phyloP scores from a whole-genome alignment of 2,329 filamentous ascomycete species.

The Parastagonospora avenae region DNA sequence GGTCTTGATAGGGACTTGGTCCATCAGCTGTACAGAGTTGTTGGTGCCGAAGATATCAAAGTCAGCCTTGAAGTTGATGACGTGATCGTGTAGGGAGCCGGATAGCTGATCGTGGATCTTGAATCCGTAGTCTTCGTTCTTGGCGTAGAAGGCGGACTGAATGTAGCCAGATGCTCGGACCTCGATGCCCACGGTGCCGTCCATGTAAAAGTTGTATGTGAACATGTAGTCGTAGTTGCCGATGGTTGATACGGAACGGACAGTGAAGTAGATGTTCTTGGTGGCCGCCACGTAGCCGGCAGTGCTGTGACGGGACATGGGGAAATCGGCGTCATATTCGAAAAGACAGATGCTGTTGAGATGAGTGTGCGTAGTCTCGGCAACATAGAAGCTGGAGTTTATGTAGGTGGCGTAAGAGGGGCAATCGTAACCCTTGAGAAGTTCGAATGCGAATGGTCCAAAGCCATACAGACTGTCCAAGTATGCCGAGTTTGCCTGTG shows the following conservation, averaged over 20 bases:
- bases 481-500: slow-evolving; percentile 52
- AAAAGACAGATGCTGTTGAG: slow-evolving; percentile 57
- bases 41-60: slow-evolving; percentile 37
- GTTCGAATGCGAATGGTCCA: slow-evolving; percentile 47
- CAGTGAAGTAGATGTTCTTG: slow-evolving; percentile 19
- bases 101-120: slow-evolving; percentile 41
- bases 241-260: slow-evolving; percentile 35
- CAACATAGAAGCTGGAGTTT: slow-evolving; percentile 53
- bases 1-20: slow-evolving; percentile 3
- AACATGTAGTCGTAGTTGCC: slow-evolving; percentile 3
- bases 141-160: slow-evolving; percentile 13
- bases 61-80: slow-evolving; percentile 46
- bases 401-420: slow-evolving; percentile 57
- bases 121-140: slow-evolving; percentile 41
- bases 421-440: slow-evolving; percentile 58
- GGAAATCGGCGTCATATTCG: slow-evolving; percentile 20
- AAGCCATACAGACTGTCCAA: slow-evolving; percentile 57
- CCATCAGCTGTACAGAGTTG: slow-evolving; percentile 38
- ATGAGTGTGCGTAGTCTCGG: slow-evolving; percentile 53
- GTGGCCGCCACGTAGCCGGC: slow-evolving; percentile 23
- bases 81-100: slow-evolving; percentile 42
- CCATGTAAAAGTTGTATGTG: slow-evolving; percentile 18
- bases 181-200: slow-evolving; percentile 18
- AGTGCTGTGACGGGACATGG: slow-evolving; percentile 34
- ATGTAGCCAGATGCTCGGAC: slow-evolving; percentile 28